Evolutionary conservation across 768 basidiomycete species (phyloP), one percentile per base, ranked within the genome.

Genomic region (Leucocoprinus sp.): DNA sequence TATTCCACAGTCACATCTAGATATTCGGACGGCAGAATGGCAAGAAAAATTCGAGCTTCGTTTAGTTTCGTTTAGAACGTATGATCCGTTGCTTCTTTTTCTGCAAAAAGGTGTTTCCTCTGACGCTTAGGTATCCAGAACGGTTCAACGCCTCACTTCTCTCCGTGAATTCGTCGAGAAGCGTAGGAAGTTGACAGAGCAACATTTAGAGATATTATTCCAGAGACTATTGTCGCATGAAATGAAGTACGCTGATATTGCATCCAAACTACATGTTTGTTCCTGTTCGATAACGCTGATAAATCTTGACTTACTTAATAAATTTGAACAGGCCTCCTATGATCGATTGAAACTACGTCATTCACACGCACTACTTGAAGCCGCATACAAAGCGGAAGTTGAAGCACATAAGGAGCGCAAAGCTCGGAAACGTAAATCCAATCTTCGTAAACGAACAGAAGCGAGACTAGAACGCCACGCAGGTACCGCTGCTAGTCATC

Each of bases 141-240:
- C 61, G 23, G 52, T 65, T n/a, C 52, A 59, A 42, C 55, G 63
- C 42, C 52, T 65, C 21, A 47, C 50, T 33, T 50, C 54, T 39
- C 51, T 65, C 43, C 54, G 60, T 29, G 52, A 52, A 19, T 53
- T 59, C 23, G 50, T 62, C 29, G 61, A 61, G 33, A 49, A 43
- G 12, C 56, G 55, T 29, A 50, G 15, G 14, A 41, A 55, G n/a
- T 52, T 60, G 41, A 59, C 57, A n/a, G 56, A 58, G 42, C 55
- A 57, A 23, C 64, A 62, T 43, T 52, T 57, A 11, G 53, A 48
- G 15, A 53, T 52, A 36, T 55, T 63, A 23, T 51, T 65, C 27
- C 50, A 55, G 33, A 70, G 69, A 58, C 52, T 67, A 43, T 55
- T 58, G 43, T 59, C 69, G 53, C 67, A 67, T 56, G 67, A 69